Conservation (phyloP, 768 basidiomycete species). For the Russula sp. region DNA sequence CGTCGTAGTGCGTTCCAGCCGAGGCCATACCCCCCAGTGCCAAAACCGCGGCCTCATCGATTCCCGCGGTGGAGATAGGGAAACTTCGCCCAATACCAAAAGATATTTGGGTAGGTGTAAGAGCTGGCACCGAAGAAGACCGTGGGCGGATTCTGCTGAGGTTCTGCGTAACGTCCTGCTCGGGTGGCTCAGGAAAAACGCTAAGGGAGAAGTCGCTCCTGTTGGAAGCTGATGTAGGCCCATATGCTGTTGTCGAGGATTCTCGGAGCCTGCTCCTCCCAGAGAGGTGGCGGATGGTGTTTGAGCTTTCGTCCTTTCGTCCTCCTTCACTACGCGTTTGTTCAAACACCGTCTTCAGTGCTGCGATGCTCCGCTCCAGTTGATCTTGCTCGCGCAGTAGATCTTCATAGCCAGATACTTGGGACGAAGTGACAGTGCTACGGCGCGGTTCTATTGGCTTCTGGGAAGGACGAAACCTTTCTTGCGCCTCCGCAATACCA, state of each 20-base stretch:
- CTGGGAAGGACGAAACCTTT: neutral
- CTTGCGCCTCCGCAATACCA: neutral
- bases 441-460: neutral
- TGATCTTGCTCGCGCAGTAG: slow-evolving; percentile 61
- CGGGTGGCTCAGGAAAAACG: slow-evolving; percentile 64
- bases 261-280: slow-evolving; percentile 11
- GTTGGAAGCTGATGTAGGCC: slow-evolving; percentile 29
- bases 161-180: slow-evolving; percentile 10
- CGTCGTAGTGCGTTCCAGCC: slow-evolving; percentile 59
- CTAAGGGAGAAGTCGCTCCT: slow-evolving; percentile 65
- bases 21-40: slow-evolving; percentile 38
- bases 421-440: slow-evolving; percentile 28
- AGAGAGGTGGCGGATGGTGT: neutral
- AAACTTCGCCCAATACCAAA: slow-evolving; percentile 30
- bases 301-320: neutral
- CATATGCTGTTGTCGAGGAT: slow-evolving; percentile 19
- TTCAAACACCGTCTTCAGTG: slow-evolving; percentile 45
- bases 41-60: slow-evolving; percentile 2
- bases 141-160: neutral
- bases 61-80: slow-evolving; percentile 27
- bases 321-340: slow-evolving; percentile 7
- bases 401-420: slow-evolving; percentile 36
- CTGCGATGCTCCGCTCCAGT: slow-evolving; percentile 62
- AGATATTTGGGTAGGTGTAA: slow-evolving; percentile 33
- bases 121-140: neutral